Evolutionary conservation across 2,329 filamentous ascomycete species (phyloP).

Genomic region (Hirsutella minnesotensis): DNA sequence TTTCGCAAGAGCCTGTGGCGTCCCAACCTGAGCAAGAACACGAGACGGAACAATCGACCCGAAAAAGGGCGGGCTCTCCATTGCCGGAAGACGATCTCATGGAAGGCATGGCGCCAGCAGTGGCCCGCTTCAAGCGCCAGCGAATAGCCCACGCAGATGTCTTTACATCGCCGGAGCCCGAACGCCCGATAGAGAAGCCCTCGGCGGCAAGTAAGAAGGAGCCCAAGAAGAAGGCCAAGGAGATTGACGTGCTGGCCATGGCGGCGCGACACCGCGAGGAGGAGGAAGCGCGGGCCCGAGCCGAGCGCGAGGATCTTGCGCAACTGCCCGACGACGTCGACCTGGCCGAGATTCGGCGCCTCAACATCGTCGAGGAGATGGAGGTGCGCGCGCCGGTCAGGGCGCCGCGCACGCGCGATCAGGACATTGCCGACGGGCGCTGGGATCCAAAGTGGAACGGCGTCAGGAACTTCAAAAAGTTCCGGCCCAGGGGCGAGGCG

Average conservation of each 20-base stretch:
- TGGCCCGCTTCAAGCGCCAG: conserved; percentile 68
- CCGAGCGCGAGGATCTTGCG: conserved; percentile 41
- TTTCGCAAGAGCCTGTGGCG: conserved; percentile 34
- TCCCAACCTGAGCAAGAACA: conserved; percentile 10
- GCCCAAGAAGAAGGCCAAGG: conserved; percentile 40
- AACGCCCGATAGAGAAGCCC: conserved; percentile 9
- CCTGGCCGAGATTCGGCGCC: conserved; percentile 57
- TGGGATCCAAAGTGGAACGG: conserved; percentile 93
- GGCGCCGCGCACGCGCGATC: conserved; percentile 26
- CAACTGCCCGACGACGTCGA: conserved; percentile 52
- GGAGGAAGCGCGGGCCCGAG: conserved; percentile 51
- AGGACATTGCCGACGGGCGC: conserved; percentile 40
- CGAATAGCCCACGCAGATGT: conserved; percentile 49
- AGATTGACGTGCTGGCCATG: conserved; percentile 57
- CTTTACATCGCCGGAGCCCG: conserved; percentile 19
- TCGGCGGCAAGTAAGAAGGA: conserved; percentile 4
- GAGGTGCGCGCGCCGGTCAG: conserved; percentile 37
- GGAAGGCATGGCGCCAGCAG: conserved; percentile 63
- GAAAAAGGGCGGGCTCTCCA: conserved; percentile 34
- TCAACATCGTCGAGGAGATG: conserved; percentile 70
- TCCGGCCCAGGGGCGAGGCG: conserved; percentile 47
- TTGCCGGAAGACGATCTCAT: conserved; percentile 44
- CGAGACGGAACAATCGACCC: conserved; percentile 15
- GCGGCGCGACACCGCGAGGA: conserved; percentile 49
- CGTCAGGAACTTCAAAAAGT: conserved; percentile 90